Conservation (phyloP, 106 monocot genomes). For the Dactylorhiza incarnata region DNA sequence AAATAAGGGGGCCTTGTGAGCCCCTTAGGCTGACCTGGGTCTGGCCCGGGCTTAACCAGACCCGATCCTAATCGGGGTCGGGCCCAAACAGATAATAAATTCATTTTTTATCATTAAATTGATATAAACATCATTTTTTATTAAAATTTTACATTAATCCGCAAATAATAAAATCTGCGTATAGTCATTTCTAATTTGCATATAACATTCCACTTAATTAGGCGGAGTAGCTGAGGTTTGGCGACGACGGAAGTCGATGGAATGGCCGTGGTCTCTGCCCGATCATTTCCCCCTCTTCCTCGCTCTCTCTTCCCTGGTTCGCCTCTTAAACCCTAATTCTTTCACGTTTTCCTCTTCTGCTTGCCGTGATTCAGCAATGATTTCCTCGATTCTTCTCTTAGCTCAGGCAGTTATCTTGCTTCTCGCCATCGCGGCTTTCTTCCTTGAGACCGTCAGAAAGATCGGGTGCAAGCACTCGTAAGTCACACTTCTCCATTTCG, state of each 20-base stretch:
- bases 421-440: constrained; percentile 29
- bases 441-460: constrained; percentile 48
- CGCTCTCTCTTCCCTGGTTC: neutral
- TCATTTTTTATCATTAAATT: too few species aligned
- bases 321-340: neutral
- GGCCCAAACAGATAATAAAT: too few species aligned
- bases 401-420: constrained; percentile 21
- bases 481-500: neutral
- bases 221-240: neutral
- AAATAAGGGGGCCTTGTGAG: too few species aligned
- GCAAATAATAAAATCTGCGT: too few species aligned
- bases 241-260: constrained; percentile 5
- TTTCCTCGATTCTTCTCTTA: neutral
- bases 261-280: neutral
- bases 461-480: constrained; percentile 69
- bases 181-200: too few species aligned
- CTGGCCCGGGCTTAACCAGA: too few species aligned
- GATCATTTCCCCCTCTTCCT: neutral
- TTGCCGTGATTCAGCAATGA: neutral
- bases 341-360: neutral
- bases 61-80: too few species aligned
- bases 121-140: too few species aligned
- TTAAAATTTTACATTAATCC: too few species aligned
- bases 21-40: too few species aligned
- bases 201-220: too few species aligned